Percentiles rank a stretch among this genome's conserved stretches.
Evolutionary conservation across 192 early-diverging fungal genomes (phyloP).

Genomic region (Rhizophagus clarus): DNA sequence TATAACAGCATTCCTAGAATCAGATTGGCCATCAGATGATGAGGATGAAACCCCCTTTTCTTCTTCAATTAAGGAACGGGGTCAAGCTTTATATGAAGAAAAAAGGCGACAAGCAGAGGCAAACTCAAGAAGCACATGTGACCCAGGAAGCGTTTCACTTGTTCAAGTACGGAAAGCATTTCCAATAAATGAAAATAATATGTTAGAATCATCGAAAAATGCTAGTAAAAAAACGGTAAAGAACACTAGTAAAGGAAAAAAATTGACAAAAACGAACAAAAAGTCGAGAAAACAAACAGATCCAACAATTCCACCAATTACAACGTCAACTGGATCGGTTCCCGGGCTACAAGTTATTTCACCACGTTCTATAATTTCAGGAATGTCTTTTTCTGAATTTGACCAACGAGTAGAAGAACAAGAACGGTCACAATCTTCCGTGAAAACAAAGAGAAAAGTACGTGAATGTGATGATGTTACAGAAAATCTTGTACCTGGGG

Average conservation of each 20-base stretch:
- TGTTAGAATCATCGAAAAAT: background rate
- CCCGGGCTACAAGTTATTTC: background rate
- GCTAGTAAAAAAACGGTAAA: background rate
- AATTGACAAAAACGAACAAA: background rate
- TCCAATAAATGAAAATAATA: background rate
- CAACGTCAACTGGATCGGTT: background rate
- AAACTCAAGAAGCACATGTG: background rate
- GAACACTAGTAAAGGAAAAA: background rate
- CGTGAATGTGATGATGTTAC: background rate
- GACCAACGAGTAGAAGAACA: background rate
- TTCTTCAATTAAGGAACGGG: background rate
- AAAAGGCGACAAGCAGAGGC: background rate
- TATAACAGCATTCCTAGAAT: background rate
- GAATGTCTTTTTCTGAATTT: background rate
- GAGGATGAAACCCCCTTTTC: background rate
- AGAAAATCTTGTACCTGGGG: background rate
- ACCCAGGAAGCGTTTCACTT: background rate
- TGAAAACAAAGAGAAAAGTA: background rate
- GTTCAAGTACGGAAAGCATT: background rate
- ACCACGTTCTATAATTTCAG: too few relatives aligned
- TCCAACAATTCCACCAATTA: background rate
- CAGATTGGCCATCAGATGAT: background rate
- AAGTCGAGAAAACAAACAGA: background rate
- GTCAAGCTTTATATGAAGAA: background rate
- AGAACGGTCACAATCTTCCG: background rate